Conservation (phyloP, 495 filamentous ascomycete genomes). For the Choiromyces venosus region DNA sequence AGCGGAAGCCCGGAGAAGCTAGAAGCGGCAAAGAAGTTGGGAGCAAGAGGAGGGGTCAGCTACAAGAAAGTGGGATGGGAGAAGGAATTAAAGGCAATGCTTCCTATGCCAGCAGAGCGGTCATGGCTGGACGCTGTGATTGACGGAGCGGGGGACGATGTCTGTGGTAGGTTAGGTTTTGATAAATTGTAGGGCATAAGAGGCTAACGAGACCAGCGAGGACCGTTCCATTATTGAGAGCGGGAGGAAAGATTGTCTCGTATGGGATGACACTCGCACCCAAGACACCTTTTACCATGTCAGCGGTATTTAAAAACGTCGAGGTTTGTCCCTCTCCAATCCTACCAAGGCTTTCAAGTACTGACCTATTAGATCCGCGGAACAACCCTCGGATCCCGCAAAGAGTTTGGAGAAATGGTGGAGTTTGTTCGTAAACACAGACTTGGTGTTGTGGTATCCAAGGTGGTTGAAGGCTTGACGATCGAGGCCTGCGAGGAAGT, state of each 20-base stretch:
- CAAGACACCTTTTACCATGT: slow-evolving; percentile 65
- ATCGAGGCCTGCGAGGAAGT: slow-evolving; percentile 61
- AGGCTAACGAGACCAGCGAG: slow-evolving; percentile 32
- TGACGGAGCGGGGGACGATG: slow-evolving; percentile 71
- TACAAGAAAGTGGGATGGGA: slow-evolving; percentile 67
- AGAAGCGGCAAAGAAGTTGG: slow-evolving; percentile 54
- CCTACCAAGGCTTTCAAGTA: neutral
- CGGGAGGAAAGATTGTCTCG: slow-evolving; percentile 60
- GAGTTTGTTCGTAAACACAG: slow-evolving; percentile 60
- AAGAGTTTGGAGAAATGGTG: slow-evolving; percentile 72
- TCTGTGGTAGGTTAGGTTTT: slow-evolving; percentile 45
- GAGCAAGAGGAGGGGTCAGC: slow-evolving; percentile 62
- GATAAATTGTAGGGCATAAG: slow-evolving; percentile 51
- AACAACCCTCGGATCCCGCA: slow-evolving; percentile 68
- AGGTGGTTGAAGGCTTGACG: slow-evolving; percentile 58
- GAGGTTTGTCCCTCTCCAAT: slow-evolving; percentile 43
- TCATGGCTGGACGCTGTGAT: slow-evolving; percentile 63
- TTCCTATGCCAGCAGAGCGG: slow-evolving; percentile 51
- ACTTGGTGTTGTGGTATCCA: slow-evolving; percentile 60
- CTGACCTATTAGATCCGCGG: slow-evolving; percentile 19
- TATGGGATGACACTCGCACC: slow-evolving; percentile 77
- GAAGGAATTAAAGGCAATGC: slow-evolving; percentile 53
- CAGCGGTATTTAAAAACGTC: slow-evolving; percentile 67
- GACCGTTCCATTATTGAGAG: slow-evolving; percentile 25
- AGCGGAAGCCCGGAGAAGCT: slow-evolving; percentile 62